phyloP scores from a whole-genome alignment of 257 asterid species.

The Ilex asprella region DNA sequence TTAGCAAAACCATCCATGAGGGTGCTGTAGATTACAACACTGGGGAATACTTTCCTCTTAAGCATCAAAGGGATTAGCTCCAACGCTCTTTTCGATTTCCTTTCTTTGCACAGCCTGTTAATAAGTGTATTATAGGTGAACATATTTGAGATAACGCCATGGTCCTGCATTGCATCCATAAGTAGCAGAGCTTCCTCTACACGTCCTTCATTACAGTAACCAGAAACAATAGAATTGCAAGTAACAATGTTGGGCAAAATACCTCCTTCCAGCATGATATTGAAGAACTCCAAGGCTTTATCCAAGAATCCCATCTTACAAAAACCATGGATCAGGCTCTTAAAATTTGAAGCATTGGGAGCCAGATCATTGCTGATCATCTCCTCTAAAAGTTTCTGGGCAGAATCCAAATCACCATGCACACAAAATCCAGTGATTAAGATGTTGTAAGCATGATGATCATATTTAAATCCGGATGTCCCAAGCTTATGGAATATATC shows the following conservation, averaged over 20 bases:
- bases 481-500: constrained; percentile 32
- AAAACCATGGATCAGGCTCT: constrained; percentile 36
- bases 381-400: constrained; percentile 40
- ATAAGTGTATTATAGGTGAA: constrained; percentile 29
- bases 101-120: constrained; percentile 38
- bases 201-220: constrained; percentile 36
- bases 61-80: constrained; percentile 56
- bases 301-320: constrained; percentile 31
- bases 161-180: constrained; percentile 25
- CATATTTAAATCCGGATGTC: constrained; percentile 36
- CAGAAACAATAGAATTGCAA: constrained; percentile 30
- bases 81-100: constrained; percentile 34
- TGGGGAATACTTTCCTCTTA: constrained; percentile 35
- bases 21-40: constrained; percentile 39
- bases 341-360: constrained; percentile 31
- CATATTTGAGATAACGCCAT: constrained; percentile 28
- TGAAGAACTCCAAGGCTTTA: constrained; percentile 25
- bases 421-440: constrained; percentile 46
- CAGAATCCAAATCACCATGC: constrained; percentile 44
- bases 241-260: constrained; percentile 19
- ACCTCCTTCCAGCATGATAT: constrained; percentile 28
- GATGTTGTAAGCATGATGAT: constrained; percentile 36
- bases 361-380: constrained; percentile 36
- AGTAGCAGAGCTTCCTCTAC: constrained; percentile 31
- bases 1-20: constrained; percentile 48